phyloP scores from a whole-genome alignment of 345 rosid genomes.

The Limnanthes douglasii region DNA sequence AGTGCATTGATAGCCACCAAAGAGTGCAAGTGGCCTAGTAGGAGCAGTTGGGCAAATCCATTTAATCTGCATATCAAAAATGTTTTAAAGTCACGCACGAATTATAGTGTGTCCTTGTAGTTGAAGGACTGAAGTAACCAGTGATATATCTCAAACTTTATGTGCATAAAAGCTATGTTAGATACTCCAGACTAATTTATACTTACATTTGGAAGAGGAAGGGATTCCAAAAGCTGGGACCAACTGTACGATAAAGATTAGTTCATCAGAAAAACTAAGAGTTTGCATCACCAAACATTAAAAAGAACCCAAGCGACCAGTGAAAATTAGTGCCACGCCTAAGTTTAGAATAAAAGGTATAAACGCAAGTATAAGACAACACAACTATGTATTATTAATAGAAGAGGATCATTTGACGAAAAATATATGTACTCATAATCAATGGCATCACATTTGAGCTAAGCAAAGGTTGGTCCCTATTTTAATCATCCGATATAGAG shows the following conservation, averaged over 20 bases:
- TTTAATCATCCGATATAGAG: too few species aligned
- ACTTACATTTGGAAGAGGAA: slow-evolving; percentile 62
- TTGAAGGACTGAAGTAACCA: neutral
- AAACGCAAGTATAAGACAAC: too few species aligned
- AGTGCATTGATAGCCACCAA: slow-evolving; percentile 68
- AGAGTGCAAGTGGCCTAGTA: slow-evolving; percentile 41
- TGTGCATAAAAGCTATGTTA: slow-evolving; percentile 4
- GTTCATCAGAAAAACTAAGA: too few species aligned
- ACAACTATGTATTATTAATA: too few species aligned
- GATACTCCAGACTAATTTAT: slow-evolving; percentile 2
- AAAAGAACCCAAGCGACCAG: too few species aligned
- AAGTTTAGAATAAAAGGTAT: too few species aligned
- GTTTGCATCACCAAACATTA: too few species aligned
- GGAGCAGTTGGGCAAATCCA: slow-evolving; percentile 93
- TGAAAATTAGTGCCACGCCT: too few species aligned
- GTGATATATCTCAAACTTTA: neutral
- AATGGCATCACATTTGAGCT: too few species aligned
- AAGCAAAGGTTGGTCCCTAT: too few species aligned
- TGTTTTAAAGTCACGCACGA: neutral
- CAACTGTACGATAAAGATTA: slow-evolving; percentile 38
- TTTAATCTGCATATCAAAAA: slow-evolving; percentile 32
- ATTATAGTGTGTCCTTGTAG: neutral
- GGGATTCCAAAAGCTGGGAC: slow-evolving; percentile 53
- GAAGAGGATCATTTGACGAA: too few species aligned
- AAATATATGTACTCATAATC: too few species aligned